Percentiles rank a stretch among this genome's conserved stretches.
These are phyloP conservation scores for Metschnikowia peoriensis DNA, from an alignment of 805 yeast species.

Conservation along the genomic window DNA sequence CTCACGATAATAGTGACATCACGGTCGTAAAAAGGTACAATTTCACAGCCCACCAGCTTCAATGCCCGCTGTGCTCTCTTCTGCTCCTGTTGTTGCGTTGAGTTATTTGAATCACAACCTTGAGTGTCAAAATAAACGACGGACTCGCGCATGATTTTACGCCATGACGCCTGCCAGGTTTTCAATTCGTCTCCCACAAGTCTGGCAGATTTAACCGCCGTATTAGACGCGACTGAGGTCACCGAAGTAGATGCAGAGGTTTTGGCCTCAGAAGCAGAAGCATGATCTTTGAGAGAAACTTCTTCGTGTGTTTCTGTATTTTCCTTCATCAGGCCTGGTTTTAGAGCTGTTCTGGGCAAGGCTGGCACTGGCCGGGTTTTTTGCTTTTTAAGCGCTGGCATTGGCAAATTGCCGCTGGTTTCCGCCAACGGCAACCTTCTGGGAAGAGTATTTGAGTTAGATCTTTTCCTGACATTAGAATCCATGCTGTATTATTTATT, in stretches of 20 bases:
- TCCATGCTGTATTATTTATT: neutral
- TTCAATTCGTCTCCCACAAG: constrained; percentile 47
- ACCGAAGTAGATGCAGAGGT: constrained; percentile 6
- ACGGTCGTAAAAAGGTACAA: constrained; percentile 51
- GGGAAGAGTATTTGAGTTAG: neutral
- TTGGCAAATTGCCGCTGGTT: constrained; percentile 39
- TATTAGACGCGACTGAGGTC: constrained; percentile 4
- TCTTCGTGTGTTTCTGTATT: constrained; percentile 3
- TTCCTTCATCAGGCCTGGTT: neutral
- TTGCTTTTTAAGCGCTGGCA: constrained; percentile 34
- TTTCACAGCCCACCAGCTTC: constrained; percentile 47
- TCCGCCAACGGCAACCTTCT: constrained; percentile 39
- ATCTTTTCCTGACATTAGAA: constrained; percentile 5
- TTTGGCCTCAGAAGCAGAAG: constrained; percentile 1
- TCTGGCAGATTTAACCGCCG: constrained; percentile 22
- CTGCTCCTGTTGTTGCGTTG: constrained; percentile 35
- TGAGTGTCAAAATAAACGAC: constrained; percentile 61
- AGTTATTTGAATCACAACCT: constrained; percentile 38
- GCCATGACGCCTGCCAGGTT: constrained; percentile 68
- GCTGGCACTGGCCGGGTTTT: constrained; percentile 15
- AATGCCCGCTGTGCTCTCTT: constrained; percentile 45
- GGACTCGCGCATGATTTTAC: constrained; percentile 55
- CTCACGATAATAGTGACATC: constrained; percentile 74
- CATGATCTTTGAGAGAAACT: neutral
- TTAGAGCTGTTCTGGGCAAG: neutral